Evolutionary conservation across 164 flowering plant species (phyloP).

Genomic region (Houttuynia cordata): DNA sequence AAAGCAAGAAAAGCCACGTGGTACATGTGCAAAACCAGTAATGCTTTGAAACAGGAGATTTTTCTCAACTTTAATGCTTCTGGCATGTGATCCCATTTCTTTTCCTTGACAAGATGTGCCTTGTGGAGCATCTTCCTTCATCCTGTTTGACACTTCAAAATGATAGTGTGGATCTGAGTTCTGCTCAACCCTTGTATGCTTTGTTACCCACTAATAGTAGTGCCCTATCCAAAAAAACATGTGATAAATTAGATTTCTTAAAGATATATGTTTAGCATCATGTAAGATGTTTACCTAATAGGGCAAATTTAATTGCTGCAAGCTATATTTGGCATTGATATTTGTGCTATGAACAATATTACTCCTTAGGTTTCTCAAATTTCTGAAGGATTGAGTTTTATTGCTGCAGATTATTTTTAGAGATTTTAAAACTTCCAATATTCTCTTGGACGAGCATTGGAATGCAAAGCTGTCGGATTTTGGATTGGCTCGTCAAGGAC

Average conservation of each 20-base stretch:
- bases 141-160: no score
- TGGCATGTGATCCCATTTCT: background rate
- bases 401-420: constrained; percentile 73
- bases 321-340: no score
- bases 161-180: background rate
- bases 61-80: background rate
- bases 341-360: no score
- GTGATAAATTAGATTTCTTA: background rate
- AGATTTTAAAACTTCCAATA: constrained; percentile 90
- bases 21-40: no score
- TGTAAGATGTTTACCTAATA: no score
- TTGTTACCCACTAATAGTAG: background rate
- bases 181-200: background rate
- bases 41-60: no score
- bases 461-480: constrained; percentile 95
- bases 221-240: background rate
- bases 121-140: background rate
- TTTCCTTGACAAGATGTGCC: background rate
- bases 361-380: background rate
- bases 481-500: constrained; percentile 91
- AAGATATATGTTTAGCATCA: no score
- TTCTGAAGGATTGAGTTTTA: background rate
- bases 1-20: background rate
- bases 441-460: constrained; percentile 86
- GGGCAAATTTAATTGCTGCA: no score